Percentiles rank a stretch among this genome's conserved stretches.
phyloP scores from a whole-genome alignment of 306 rosid species.

The Malus fusca region DNA sequence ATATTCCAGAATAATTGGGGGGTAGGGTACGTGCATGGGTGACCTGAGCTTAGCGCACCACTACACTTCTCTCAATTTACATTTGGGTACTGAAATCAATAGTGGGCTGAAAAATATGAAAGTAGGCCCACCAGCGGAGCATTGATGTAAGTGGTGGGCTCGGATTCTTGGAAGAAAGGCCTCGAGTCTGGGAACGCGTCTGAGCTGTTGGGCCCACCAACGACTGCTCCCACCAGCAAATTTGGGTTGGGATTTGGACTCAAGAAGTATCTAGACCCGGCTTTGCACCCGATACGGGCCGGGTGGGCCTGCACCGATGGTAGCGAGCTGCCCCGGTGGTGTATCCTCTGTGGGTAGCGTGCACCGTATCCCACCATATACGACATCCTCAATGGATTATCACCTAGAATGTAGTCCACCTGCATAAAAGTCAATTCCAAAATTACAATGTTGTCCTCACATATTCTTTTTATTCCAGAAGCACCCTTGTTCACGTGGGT shows the following conservation, averaged over 20 bases:
- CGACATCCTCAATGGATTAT: conserved; percentile 83
- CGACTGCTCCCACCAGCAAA: conserved; percentile 67
- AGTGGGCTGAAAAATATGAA: conserved; percentile 72
- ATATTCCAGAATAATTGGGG: conserved; percentile 23
- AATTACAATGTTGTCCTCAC: neutral
- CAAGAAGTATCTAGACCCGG: conserved; percentile 54
- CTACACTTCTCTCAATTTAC: neutral
- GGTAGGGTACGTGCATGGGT: conserved; percentile 16
- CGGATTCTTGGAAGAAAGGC: conserved; percentile 77
- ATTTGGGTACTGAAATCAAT: conserved; percentile 19
- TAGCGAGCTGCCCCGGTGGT: conserved; percentile 79
- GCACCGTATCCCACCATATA: conserved; percentile 96
- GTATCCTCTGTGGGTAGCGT: conserved; percentile 83
- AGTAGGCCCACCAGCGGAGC: conserved; percentile 90
- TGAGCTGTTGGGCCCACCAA: conserved; percentile 79
- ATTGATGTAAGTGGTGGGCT: conserved; percentile 91
- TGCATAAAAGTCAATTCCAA: conserved; percentile 16
- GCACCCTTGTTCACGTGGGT: neutral
- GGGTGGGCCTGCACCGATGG: conserved; percentile 75
- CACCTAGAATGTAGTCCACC: conserved; percentile 95
- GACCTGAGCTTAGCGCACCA: conserved; percentile 31
- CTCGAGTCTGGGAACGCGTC: conserved; percentile 87
- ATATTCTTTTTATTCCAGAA: neutral
- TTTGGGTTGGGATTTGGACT: conserved; percentile 84
- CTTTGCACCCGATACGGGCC: conserved; percentile 70